Conservation (phyloP, 805 yeast genomes). For the Myxozyma mucilagina region DNA sequence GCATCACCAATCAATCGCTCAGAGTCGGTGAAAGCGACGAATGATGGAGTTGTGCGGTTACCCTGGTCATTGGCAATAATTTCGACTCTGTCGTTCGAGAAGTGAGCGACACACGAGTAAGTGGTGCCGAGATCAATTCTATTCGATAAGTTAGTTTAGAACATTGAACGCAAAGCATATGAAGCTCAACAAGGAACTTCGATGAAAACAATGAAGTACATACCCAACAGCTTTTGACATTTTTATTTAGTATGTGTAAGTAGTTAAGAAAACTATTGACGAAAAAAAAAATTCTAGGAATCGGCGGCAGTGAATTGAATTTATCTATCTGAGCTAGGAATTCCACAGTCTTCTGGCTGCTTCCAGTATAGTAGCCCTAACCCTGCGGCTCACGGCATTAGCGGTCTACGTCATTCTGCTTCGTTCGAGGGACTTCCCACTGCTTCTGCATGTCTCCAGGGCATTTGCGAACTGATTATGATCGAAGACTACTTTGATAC, state of each 20-base stretch:
- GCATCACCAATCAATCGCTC: constrained; percentile 97
- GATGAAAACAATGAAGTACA: background rate
- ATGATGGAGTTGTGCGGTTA: constrained; percentile 96
- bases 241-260: constrained; percentile 7
- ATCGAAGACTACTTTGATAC: no score
- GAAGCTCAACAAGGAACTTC: background rate
- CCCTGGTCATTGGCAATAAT: constrained; percentile 98
- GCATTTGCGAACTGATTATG: background rate
- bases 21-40: constrained; percentile 92
- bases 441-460: background rate
- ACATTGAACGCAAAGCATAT: background rate
- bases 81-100: constrained; percentile 83
- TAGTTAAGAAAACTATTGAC: background rate
- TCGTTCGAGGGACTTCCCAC: constrained; percentile 1
- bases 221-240: constrained; percentile 55
- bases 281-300: background rate
- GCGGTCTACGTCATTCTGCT: constrained; percentile 5
- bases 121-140: constrained; percentile 98
- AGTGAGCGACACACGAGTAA: constrained; percentile 94
- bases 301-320: constrained; percentile 1
- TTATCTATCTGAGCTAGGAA: constrained; percentile 7
- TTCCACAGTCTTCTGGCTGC: constrained; percentile 26
- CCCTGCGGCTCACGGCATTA: constrained; percentile 1
- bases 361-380: constrained; percentile 21
- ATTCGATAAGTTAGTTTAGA: constrained; percentile 6